phyloP scores from a whole-genome alignment of 441 rosid species.

The Syzygium syzygioides region DNA sequence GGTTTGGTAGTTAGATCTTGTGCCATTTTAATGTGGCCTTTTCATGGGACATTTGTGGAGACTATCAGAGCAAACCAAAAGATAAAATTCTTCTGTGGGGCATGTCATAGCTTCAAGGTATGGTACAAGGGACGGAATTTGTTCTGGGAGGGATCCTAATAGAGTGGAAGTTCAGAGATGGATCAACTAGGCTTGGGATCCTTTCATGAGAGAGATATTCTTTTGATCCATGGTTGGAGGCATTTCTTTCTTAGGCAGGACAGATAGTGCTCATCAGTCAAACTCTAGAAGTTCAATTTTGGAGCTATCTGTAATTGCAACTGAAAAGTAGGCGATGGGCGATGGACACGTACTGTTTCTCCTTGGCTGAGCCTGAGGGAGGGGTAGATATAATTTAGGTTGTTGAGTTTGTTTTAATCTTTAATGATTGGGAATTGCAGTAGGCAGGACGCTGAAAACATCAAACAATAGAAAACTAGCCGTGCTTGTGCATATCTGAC shows the following conservation, averaged over 20 bases:
- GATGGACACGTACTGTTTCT: fast-evolving
- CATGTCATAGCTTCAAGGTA: not conserved
- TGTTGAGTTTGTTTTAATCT: not conserved
- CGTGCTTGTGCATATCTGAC: not conserved
- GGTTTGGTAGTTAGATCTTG: not conserved
- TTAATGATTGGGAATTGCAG: not conserved
- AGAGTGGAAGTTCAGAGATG: not conserved
- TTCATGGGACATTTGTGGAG: not conserved
- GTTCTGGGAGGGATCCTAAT: not conserved
- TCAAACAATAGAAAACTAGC: not conserved
- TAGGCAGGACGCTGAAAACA: not conserved
- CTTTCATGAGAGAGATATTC: not conserved
- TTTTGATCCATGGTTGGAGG: not conserved
- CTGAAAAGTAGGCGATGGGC: not conserved
- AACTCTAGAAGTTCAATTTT: not conserved
- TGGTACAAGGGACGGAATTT: not conserved
- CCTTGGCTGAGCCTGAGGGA: not conserved
- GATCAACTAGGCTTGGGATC: not conserved
- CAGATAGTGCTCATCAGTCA: not conserved
- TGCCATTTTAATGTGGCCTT: not conserved
- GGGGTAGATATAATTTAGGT: not conserved
- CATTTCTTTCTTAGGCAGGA: not conserved
- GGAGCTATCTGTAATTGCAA: not conserved
- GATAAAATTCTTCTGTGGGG: not conserved
- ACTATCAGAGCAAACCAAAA: not conserved